These are phyloP conservation scores for Gossypium arboreum DNA, from an alignment of 345 rosid species.

Conservation along the genomic window DNA sequence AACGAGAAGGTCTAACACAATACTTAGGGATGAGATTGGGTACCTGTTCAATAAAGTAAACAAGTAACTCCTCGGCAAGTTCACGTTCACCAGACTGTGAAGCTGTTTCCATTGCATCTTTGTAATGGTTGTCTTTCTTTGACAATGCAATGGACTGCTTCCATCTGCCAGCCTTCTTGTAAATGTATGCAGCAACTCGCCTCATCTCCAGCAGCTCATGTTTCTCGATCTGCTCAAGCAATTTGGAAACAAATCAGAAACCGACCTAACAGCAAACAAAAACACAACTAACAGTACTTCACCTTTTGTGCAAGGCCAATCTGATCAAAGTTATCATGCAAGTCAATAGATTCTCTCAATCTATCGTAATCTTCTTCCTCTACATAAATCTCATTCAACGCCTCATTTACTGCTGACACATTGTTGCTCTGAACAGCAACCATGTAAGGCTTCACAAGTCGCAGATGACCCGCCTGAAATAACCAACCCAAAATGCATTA, in stretches of 20 bases:
- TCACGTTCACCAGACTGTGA: slow-evolving; percentile 97
- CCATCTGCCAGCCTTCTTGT: slow-evolving; percentile 99
- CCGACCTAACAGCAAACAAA: background rate
- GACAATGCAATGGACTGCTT: slow-evolving; percentile 96
- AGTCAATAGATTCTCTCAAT: slow-evolving; percentile 84
- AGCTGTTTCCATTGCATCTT: slow-evolving; percentile 98
- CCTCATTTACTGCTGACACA: slow-evolving; percentile 91
- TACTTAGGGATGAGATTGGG: background rate
- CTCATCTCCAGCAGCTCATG: slow-evolving; percentile 99
- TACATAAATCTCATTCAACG: slow-evolving; percentile 81
- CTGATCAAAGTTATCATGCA: slow-evolving; percentile 90
- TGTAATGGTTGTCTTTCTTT: slow-evolving; percentile 86
- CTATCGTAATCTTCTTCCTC: slow-evolving; percentile 97
- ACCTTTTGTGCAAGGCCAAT: slow-evolving; percentile 96
- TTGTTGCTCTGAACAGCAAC: slow-evolving; percentile 94
- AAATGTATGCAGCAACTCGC: slow-evolving; percentile 98
- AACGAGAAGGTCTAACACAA: background rate
- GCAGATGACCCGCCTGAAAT: slow-evolving; percentile 88
- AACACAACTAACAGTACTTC: background rate
- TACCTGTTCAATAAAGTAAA: slow-evolving; percentile 95
- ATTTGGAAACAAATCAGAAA: slow-evolving; percentile 17
- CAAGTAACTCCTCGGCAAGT: slow-evolving; percentile 91
- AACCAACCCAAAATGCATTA: slow-evolving; percentile 12
- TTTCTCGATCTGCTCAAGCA: slow-evolving; percentile 73
- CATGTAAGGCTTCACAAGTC: slow-evolving; percentile 94